Conservation (phyloP, 23 red algal genomes). For the Gracilaria gracilis region DNA sequence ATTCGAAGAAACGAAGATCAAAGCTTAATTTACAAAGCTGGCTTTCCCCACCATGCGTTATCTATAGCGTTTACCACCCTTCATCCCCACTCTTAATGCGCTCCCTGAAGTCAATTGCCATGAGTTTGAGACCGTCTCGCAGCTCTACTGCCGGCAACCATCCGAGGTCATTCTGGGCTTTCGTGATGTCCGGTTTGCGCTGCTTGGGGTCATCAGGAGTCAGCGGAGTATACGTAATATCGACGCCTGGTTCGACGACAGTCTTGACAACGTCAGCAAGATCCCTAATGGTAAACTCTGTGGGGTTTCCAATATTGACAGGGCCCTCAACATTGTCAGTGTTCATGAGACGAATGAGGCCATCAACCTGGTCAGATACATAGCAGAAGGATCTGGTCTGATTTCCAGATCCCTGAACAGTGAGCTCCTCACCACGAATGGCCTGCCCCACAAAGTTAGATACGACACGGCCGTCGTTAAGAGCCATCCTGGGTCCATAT, state of each 20-base stretch:
- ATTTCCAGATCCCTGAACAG: slow-evolving; percentile 91
- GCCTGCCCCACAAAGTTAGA: slow-evolving; percentile 97
- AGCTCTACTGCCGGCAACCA: slow-evolving; percentile 88
- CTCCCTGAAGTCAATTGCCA: slow-evolving; percentile 91
- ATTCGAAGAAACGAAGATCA: background rate
- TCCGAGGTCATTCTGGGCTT: slow-evolving; percentile 71
- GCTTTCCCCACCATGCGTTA: background rate
- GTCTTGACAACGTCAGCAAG: slow-evolving; percentile 85
- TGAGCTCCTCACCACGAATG: slow-evolving; percentile 88
- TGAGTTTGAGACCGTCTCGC: slow-evolving; percentile 80
- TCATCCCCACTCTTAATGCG: slow-evolving; percentile 72
- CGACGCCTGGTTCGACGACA: slow-evolving; percentile 58
- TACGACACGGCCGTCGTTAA: slow-evolving; percentile 97
- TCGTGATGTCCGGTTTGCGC: slow-evolving; percentile 94
- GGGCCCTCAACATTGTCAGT: slow-evolving; percentile 81
- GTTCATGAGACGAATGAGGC: slow-evolving; percentile 95
- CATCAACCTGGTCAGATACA: slow-evolving; percentile 93
- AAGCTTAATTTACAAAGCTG: background rate
- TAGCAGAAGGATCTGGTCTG: slow-evolving; percentile 99
- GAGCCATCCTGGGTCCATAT: slow-evolving; percentile 97
- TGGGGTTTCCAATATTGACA: slow-evolving; percentile 95
- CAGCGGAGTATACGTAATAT: slow-evolving; percentile 79
- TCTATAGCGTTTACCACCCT: slow-evolving; percentile 21
- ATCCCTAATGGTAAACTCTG: slow-evolving; percentile 87
- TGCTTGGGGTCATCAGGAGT: slow-evolving; percentile 97